These are phyloP conservation scores for Daucus carota DNA, from an alignment of 129 eudicot genomes.

Conservation along the genomic window DH1_v3.0 NC_030381.2:55412501-55413000, in stretches of 20 bases:
- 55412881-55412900: neutral
- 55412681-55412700: neutral
- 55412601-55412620: slow-evolving; percentile 42
- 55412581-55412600: slow-evolving; percentile 59
- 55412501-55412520: slow-evolving; percentile 52
- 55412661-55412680: neutral
- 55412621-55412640: slow-evolving; percentile 35
- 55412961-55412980: neutral
- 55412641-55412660: slow-evolving; percentile 35
- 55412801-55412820: neutral
- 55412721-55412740: neutral
- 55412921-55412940: neutral
- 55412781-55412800: neutral
- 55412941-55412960: neutral
- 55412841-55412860: neutral
- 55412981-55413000: too few species aligned
- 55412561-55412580: slow-evolving; percentile 51
- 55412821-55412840: neutral
- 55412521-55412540: slow-evolving; percentile 47
- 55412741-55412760: neutral
- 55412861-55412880: neutral
- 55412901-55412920: neutral
- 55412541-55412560: slow-evolving; percentile 44
- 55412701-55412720: neutral
- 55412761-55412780: neutral